Percentiles rank a stretch among this genome's conserved stretches.
Conservation (phyloP, 495 filamentous ascomycete genomes). For the Evernia prunastri region DNA sequence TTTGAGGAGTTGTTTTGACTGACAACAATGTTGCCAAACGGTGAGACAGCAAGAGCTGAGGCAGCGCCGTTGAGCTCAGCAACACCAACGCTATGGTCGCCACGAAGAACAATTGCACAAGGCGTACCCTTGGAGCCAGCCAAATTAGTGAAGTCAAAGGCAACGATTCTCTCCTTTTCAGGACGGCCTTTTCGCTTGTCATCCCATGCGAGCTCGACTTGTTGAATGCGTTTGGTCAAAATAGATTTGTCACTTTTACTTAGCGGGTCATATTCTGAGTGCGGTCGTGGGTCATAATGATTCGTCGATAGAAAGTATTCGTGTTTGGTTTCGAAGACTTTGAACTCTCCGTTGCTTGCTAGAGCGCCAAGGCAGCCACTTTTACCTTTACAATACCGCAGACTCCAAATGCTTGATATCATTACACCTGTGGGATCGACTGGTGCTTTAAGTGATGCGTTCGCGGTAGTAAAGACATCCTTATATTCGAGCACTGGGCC, state of each 20-base stretch:
- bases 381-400: slow-evolving; percentile 72
- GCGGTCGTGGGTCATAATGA: slow-evolving; percentile 9
- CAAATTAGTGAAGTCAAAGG: slow-evolving; percentile 77
- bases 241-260: slow-evolving; percentile 35
- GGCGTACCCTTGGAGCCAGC: slow-evolving; percentile 52
- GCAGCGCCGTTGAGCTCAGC: slow-evolving; percentile 55
- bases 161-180: slow-evolving; percentile 63
- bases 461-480: slow-evolving; percentile 52
- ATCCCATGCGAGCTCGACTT: slow-evolving; percentile 41
- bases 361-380: slow-evolving; percentile 68
- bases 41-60: slow-evolving; percentile 42
- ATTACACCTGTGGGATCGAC: slow-evolving; percentile 45
- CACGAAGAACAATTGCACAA: slow-evolving; percentile 60
- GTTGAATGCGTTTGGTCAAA: slow-evolving; percentile 44
- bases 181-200: slow-evolving; percentile 39
- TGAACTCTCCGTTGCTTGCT: slow-evolving; percentile 72
- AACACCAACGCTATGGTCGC: slow-evolving; percentile 60
- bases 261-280: slow-evolving; percentile 30
- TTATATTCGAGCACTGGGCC: slow-evolving; percentile 58
- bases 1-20: slow-evolving; percentile 23
- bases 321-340: slow-evolving; percentile 61
- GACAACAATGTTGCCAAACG: slow-evolving; percentile 36
- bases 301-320: slow-evolving; percentile 43
- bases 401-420: slow-evolving; percentile 58
- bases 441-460: slow-evolving; percentile 14